Conservation (phyloP, 140 eudicot genomes). For the Ambrosia hybrid region DNA sequence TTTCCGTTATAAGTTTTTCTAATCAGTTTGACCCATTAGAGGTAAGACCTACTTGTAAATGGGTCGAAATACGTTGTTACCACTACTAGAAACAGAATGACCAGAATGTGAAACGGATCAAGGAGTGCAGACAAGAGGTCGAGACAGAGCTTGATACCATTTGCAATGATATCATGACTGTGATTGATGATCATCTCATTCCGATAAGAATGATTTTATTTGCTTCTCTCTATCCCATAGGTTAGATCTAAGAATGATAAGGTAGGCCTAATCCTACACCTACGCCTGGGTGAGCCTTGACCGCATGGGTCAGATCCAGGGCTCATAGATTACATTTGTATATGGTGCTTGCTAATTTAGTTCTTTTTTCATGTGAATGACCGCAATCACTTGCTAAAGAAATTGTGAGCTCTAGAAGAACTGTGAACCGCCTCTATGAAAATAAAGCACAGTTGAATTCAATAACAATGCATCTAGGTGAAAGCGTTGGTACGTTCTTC, state of each 20-base stretch:
- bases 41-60: background rate
- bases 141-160: slow-evolving; percentile 76
- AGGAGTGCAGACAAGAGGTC: slow-evolving; percentile 73
- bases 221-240: too few relatives aligned
- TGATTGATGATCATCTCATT: slow-evolving; percentile 88
- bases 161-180: slow-evolving; percentile 78
- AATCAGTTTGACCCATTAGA: background rate
- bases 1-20: background rate
- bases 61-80: background rate
- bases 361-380: slow-evolving; percentile 21
- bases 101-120: slow-evolving; percentile 71
- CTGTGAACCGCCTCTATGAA: slow-evolving; percentile 93
- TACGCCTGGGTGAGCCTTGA: too few relatives aligned
- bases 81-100: slow-evolving; percentile 42
- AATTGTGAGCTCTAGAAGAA: slow-evolving; percentile 74
- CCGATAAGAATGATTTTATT: slow-evolving; percentile 25
- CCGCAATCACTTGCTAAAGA: slow-evolving; percentile 88
- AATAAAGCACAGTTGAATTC: slow-evolving; percentile 92
- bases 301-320: too few relatives aligned
- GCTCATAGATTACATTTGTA: too few relatives aligned
- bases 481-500: slow-evolving; percentile 79
- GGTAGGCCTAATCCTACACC: too few relatives aligned
- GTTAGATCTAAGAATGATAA: too few relatives aligned
- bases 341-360: background rate
- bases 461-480: slow-evolving; percentile 99